Base-by-base conservation (phyloP, 345 rosid genomes). In the Linum usitatissimum region DNA sequence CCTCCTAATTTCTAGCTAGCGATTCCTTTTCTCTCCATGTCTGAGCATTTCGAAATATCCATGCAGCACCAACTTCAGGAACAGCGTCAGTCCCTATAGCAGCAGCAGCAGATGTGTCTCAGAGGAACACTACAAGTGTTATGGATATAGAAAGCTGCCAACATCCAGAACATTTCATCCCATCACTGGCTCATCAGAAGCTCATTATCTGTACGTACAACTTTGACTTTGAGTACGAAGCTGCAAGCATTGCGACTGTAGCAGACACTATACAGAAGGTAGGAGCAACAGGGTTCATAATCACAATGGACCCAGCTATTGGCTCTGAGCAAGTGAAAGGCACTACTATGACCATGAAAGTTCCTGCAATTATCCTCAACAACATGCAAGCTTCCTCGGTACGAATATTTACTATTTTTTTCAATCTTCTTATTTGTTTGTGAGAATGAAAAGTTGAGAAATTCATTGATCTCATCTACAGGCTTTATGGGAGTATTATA, bases 231-330 rank as follows among this genome's bases (percentile, higher is more conserved):
- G 81, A 74, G 38, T 45, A 67, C 0, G 79, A 74, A 6, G 68
- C 60, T 64, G 75, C 73, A 18, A 70, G 69, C 70, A 68, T 80
- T 59, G 68, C 71, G 66, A 68, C 75, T 53, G 70, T 80, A 55
- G 80, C 76, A 56, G 71, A 74, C 61, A 77, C 70, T 18, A 77
- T 75, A 64, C 64, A 68, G 65, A 55, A 63, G 63, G 70, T 72
- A 60, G 84, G 79, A n/a, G 79, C 84, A 61, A 75, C 77, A 14
- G 84, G 84, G 59, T 77, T 80, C 70, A 80, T 80, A 60, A 66
- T 75, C 62, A 68, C 75, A 66, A 59, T 75, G 75, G 79, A 80
- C 65, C 76, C 79, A 17, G 76, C 65, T 65, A 57, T 70, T n/a
- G 74, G 73, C 48, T 70, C 77, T 36, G 71, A 63, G 48, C 75